Percentiles rank a stretch among this genome's conserved stretches.
Evolutionary conservation across 1,284 basidiomycete genomes (phyloP).

Genomic region (Melanopsichium pennsylvanicum): DNA sequence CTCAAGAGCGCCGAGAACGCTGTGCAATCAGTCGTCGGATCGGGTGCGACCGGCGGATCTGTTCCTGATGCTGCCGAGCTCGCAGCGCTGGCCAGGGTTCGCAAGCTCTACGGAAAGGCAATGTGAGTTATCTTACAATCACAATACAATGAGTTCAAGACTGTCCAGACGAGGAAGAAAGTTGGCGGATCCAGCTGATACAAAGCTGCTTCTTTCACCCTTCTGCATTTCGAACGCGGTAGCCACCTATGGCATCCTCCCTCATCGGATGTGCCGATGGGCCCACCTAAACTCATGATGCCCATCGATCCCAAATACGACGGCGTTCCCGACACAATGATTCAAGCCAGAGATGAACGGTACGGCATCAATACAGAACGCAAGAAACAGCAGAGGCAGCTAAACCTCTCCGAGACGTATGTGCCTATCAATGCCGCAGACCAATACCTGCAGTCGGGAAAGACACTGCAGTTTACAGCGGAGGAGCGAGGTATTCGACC

Average conservation of each 20-base stretch:
- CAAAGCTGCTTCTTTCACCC: neutral
- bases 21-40: neutral
- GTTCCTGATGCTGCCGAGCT: conserved; percentile 41
- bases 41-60: conserved; percentile 17
- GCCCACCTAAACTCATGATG: conserved; percentile 44
- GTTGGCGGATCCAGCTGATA: no score
- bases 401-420: conserved; percentile 12
- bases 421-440: conserved; percentile 27
- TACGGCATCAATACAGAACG: conserved; percentile 28
- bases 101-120: conserved; percentile 34
- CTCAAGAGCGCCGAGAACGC: conserved; percentile 22
- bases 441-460: conserved; percentile 23
- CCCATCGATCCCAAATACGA: conserved; percentile 24
- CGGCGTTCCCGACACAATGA: conserved; percentile 6
- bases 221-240: neutral
- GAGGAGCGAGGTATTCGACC: conserved; percentile 13
- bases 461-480: conserved; percentile 18
- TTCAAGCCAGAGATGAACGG: conserved; percentile 12
- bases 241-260: conserved; percentile 28
- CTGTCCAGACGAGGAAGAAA: no score
- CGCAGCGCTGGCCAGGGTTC: conserved; percentile 12
- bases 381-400: conserved; percentile 23
- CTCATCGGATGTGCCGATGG: conserved; percentile 15
- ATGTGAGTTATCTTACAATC: conserved; percentile 13
- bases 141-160: no score